Evolutionary conservation across 768 basidiomycete species (phyloP).

Genomic region (Guyanaporus albipodus): DNA sequence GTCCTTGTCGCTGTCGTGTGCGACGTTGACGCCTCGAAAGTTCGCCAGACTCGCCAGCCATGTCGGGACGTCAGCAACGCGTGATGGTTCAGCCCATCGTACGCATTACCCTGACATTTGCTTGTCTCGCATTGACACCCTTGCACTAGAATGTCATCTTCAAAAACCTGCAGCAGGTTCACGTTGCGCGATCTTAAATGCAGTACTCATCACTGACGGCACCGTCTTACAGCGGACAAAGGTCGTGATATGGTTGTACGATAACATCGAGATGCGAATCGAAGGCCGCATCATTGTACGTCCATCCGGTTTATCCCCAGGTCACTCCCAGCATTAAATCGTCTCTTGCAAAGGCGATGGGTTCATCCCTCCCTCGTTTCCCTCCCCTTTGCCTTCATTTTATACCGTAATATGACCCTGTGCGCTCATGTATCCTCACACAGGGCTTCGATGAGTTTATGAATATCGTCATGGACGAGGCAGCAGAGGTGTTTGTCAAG

Average conservation of each 20-base stretch:
- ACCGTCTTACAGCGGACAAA: slow-evolving; percentile 60
- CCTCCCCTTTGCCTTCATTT: not conserved
- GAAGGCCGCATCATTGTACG: slow-evolving; percentile 94
- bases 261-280: slow-evolving; percentile 94
- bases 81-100: slow-evolving; percentile 99
- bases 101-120: slow-evolving; percentile 30
- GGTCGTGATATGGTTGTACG: slow-evolving; percentile 93
- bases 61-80: slow-evolving; percentile 91
- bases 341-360: slow-evolving; percentile 36
- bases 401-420: slow-evolving; percentile 1
- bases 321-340: slow-evolving; percentile 39
- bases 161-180: slow-evolving; percentile 90
- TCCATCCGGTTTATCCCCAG: slow-evolving; percentile 28
- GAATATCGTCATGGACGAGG: slow-evolving; percentile 95
- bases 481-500: slow-evolving; percentile 87
- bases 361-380: slow-evolving; percentile 9
- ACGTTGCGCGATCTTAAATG: not conserved
- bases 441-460: slow-evolving; percentile 99
- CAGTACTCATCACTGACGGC: slow-evolving; percentile 9
- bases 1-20: slow-evolving; percentile 2
- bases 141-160: slow-evolving; percentile 85
- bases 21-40: slow-evolving; percentile 7
- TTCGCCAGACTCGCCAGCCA: slow-evolving; percentile 47
- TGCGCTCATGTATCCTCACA: slow-evolving; percentile 21
- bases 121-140: slow-evolving; percentile 2